Evolutionary conservation across 352 stramenopile species (phyloP), one percentile per base, ranked within the genome.

Genomic region (Phytophthora cactorum): DNA sequence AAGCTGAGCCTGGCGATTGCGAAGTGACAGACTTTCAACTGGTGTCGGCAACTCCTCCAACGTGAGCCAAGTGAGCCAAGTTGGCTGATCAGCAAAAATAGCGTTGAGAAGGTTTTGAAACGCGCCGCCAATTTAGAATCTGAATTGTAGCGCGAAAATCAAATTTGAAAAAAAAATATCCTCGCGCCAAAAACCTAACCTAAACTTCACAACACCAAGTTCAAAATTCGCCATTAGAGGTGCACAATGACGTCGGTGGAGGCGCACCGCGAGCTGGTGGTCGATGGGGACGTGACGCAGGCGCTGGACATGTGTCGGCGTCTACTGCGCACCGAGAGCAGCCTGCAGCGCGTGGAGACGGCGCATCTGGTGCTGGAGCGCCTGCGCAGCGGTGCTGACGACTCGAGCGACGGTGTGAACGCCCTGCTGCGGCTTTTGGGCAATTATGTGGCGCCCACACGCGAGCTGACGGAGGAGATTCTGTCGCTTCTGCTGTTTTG

Each of bases 321-420:
- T 0, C 70, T 92, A 17, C 66, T 93, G 47, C 86, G 84, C 59
- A 73, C 71, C 2, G 74, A 85, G 3, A 78, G 54, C 52, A 77
- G 61, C 25, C 41, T 67, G 12, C 74, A 86, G 41, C 74, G 83
- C 15, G 56, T 75, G 28, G 70, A 88, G 52, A 78, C 75, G 11
- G 84, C 84, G 65, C 70, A 75, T 0, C 58, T 92, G 56, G 69
- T 94, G 25, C 78, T 96, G 22, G 88, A 96, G 27, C 86, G 88
- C 2, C 72, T 96, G 22, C 84, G 84, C 32, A 70, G 59, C 32
- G 78, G 80, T 17, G 74, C 73, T 25, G 58, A 63, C 32, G 86
- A 94, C 70, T 77, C 84, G 59, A 61, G 62, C 34, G 88, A 93
- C 63, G 77, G 88, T 52, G 85, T 88, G 47, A 91, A 93, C 66